Base-by-base conservation (phyloP, 108 stramenopile genomes). In the Cyclotella choctawhatcheeana region DNA sequence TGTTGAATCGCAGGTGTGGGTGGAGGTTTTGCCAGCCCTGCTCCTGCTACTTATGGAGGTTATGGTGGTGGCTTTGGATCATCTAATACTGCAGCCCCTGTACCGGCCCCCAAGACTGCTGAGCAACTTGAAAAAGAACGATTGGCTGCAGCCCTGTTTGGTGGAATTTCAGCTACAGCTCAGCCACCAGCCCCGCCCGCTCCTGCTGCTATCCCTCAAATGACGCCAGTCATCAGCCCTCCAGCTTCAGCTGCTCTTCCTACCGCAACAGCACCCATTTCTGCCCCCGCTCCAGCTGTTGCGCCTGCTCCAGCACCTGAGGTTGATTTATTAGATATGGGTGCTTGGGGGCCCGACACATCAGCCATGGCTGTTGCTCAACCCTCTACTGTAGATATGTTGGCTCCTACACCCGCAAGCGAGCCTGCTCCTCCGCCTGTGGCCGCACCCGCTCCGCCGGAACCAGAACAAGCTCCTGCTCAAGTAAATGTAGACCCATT, bases 131-230 rank as follows among this genome's bases (percentile, higher is more conserved):
- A 97, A 69, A 97, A 96, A 71, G 96, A 98, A 83, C 84, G 89
- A 55, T 88, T 95, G 91, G 98, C 98, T 32, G 94, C 96, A 29
- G 92, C 91, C 31, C 86, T 98, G 45, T 98, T 98, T 76, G 97
- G 97, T 48, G 98, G 98, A 2, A 83, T 92, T 34, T 90, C 89
- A 34, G 86, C 85, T 17, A 51, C 78, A 26, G 64, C 79, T 18
- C 82, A 79, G 7, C 84, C 86, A 20, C 77, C 84, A 21, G 71
- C 86, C 2, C 67, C 73, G 20, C 68, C 81, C 12, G 76, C 83
- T 14, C 70, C 79, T 25, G 59, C 80, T n/a, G 21, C 64, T 48
- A 37, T 40, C 22, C 54, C 55, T 24, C 63, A 55, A 45, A 64
- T 77, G 0, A 3, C 31, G 14, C 31, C 81, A 44, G 52, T 62